A percentile compares a stretch with the other conserved stretches of the same genome.
Evolutionary conservation across 2,329 filamentous ascomycete species (phyloP).

Genomic region (Zopfia rhizophila): DNA sequence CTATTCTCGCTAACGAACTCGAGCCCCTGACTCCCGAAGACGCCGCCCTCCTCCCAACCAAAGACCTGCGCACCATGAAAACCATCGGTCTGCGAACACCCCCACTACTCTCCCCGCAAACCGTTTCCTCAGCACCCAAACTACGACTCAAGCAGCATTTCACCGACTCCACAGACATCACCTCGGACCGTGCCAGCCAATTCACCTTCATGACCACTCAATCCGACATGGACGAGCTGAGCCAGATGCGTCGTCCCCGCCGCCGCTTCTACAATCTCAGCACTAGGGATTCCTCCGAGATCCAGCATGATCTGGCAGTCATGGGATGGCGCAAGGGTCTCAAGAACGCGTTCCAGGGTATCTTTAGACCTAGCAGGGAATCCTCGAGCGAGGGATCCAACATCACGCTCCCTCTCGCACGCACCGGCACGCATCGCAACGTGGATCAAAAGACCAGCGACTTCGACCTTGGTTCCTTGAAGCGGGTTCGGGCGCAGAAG

Average conservation of each 20-base stretch:
- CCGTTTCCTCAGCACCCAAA: constrained; percentile 20
- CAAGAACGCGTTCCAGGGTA: constrained; percentile 38
- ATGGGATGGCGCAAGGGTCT: constrained; percentile 35
- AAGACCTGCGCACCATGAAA: constrained; percentile 47
- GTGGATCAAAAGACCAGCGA: constrained; percentile 21
- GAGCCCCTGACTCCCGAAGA: constrained; percentile 46
- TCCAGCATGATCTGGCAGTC: constrained; percentile 29
- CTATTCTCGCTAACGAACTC: constrained; percentile 52
- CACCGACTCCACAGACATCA: constrained; percentile 23
- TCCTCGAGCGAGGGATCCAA: constrained; percentile 45
- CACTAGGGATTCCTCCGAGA: constrained; percentile 31
- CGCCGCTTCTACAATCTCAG: constrained; percentile 44
- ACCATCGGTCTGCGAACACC: constrained; percentile 43
- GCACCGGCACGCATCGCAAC: constrained; percentile 37
- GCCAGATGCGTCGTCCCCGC: constrained; percentile 32
- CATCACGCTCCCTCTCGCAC: constrained; percentile 43
- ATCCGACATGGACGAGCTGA: constrained; percentile 38
- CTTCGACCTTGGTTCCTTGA: constrained; percentile 39
- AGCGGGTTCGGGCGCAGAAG: constrained; percentile 38
- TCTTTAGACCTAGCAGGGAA: constrained; percentile 40
- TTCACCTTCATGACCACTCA: constrained; percentile 46
- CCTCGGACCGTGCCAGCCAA: constrained; percentile 33
- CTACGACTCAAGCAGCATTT: constrained; percentile 8
- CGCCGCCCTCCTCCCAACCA: constrained; percentile 43
- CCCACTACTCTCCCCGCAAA: constrained; percentile 21